A percentile compares a stretch with the other conserved stretches of the same genome.
Evolutionary conservation across 805 yeast species (phyloP).

Genomic region (Saccharomycopsis sp.): DNA sequence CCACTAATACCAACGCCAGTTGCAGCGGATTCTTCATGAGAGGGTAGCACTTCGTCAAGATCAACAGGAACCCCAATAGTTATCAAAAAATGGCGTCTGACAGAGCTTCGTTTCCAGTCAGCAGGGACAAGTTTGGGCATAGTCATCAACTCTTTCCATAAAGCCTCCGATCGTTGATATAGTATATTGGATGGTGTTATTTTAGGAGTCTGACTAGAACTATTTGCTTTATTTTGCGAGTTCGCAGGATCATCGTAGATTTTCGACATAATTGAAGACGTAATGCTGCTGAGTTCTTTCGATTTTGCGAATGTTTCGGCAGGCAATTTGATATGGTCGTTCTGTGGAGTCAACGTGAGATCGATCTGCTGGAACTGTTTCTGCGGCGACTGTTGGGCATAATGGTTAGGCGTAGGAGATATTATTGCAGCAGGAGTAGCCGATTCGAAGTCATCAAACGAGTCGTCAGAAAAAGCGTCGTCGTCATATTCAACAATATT

Average conservation of each 20-base stretch:
- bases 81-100: slow-evolving; percentile 56
- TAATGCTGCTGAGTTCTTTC: slow-evolving; percentile 18
- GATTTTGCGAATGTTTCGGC: slow-evolving; percentile 13
- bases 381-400: slow-evolving; percentile 21
- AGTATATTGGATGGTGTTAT: neutral
- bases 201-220: neutral
- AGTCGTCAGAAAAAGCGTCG: slow-evolving; percentile 28
- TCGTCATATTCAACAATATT: no score
- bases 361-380: slow-evolving; percentile 6
- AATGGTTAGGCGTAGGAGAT: slow-evolving; percentile 6
- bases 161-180: slow-evolving; percentile 29
- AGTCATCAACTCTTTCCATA: slow-evolving; percentile 42
- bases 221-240: neutral
- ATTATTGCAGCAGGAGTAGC: neutral
- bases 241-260: slow-evolving; percentile 10
- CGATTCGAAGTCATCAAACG: slow-evolving; percentile 29
- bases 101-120: slow-evolving; percentile 63
- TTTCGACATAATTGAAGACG: slow-evolving; percentile 7
- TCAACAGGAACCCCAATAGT: slow-evolving; percentile 70
- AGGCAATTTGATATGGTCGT: slow-evolving; percentile 5
- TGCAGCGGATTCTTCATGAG: neutral
- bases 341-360: slow-evolving; percentile 6
- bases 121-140: slow-evolving; percentile 48
- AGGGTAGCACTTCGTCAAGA: slow-evolving; percentile 47
- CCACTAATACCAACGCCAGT: neutral